Base-by-base conservation (phyloP, 106 monocot genomes). In the Dactylorhiza incarnata region DNA sequence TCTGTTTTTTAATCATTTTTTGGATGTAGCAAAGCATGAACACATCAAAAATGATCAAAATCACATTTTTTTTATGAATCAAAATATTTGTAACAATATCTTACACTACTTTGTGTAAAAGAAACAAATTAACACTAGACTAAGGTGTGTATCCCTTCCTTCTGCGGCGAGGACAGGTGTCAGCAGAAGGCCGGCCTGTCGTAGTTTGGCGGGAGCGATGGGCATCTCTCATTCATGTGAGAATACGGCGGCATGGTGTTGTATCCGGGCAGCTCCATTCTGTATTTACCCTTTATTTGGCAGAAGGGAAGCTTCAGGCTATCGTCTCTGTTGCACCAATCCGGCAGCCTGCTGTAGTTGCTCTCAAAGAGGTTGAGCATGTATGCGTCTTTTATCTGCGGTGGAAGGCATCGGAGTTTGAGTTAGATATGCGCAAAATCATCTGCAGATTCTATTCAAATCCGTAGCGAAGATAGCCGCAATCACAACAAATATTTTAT, bases 301-400 rank as follows among this genome's bases (percentile, higher is more conserved):
- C 93, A 97, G 72, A 86, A 97, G 14, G 96, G 91, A 74, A 97
- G 90, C 75, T 81, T 89, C 48, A 81, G 85, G 15, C 72, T 78
- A 20, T 93, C 93, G 6, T 84, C 89, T 84, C 89, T 81, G 80
- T 84, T 93, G 90, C 96, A 97, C 96, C 96, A 97, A 47, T 87
- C 87, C 3, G 96, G 96, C 46, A 93, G 65, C 20, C 87, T 80
- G 43, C 84, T 89, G 2, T 61, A 6, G 48, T 93, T 83, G 85
- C 83, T 79, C 74, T 97, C 96, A 55, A 93, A 97, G 66, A 97
- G 87, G 43, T 93, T 91, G 46, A 97, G 93, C 6, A 74, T 83
- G 78, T 97, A 97, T 0, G 96, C 96, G 83, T 97, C 96, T 80
- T 97, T 97, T 56, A 97, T 91, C 96, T 92, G 84, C 61, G 61